These are phyloP conservation scores for Paradendryphiella salina DNA, from an alignment of 2,329 filamentous ascomycete species.

Conservation along the genomic window DNA sequence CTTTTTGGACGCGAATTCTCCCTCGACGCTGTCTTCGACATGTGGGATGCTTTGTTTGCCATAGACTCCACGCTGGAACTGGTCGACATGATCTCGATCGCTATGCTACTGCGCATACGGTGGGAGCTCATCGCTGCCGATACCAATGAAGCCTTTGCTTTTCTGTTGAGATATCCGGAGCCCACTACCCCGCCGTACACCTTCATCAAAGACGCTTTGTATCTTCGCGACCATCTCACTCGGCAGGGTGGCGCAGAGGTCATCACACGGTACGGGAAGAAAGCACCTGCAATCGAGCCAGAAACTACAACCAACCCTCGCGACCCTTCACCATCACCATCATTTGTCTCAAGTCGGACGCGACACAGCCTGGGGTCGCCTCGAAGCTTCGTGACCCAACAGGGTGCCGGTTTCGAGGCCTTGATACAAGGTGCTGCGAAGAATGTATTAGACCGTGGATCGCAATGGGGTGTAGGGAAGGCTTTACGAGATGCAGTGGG, in stretches of 20 bases:
- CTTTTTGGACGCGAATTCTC: slow-evolving; percentile 92
- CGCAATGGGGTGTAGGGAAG: slow-evolving; percentile 78
- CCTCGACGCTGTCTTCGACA: slow-evolving; percentile 76
- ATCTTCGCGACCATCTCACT: slow-evolving; percentile 68
- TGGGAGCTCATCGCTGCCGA: slow-evolving; percentile 87
- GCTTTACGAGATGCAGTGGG: slow-evolving; percentile 79
- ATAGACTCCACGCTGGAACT: slow-evolving; percentile 79
- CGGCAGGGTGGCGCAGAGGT: slow-evolving; percentile 65
- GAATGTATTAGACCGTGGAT: slow-evolving; percentile 71
- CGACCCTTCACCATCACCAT: slow-evolving; percentile 32
- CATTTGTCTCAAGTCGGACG: slow-evolving; percentile 30
- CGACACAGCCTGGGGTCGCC: slow-evolving; percentile 36
- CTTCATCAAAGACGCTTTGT: slow-evolving; percentile 84
- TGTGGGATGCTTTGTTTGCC: slow-evolving; percentile 93
- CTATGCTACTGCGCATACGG: slow-evolving; percentile 88
- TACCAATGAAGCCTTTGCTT: slow-evolving; percentile 80
- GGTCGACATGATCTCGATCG: slow-evolving; percentile 87
- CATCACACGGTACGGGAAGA: slow-evolving; percentile 69
- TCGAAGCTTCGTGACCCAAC: slow-evolving; percentile 34
- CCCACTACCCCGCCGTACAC: slow-evolving; percentile 69
- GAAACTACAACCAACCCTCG: slow-evolving; percentile 36
- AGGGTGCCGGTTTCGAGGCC: slow-evolving; percentile 61
- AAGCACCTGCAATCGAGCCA: slow-evolving; percentile 40
- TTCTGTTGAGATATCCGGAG: slow-evolving; percentile 81
- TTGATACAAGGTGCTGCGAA: slow-evolving; percentile 77